phyloP scores from a whole-genome alignment of 2,329 filamentous ascomycete species.

The Coccinonectria pachysandricola region DNA sequence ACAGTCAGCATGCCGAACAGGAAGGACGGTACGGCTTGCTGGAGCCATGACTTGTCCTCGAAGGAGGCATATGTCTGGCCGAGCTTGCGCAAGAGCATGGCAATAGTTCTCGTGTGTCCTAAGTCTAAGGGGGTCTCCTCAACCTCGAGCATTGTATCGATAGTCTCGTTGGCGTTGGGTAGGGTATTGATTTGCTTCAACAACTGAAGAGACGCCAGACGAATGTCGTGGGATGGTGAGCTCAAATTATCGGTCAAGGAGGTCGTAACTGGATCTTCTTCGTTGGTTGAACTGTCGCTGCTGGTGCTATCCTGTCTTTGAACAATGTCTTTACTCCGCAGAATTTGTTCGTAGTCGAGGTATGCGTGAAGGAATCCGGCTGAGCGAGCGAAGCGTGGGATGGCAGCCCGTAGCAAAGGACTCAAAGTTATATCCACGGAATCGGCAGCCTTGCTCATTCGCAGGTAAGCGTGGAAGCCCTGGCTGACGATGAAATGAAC shows the following conservation, averaged over 20 bases:
- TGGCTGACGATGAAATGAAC: constrained; percentile 65
- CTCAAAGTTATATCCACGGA: constrained; percentile 52
- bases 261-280: constrained; percentile 51
- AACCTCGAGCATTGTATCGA: constrained; percentile 58
- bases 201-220: constrained; percentile 63
- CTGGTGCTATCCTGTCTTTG: constrained; percentile 23
- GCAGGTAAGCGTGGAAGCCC: constrained; percentile 63
- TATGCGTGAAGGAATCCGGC: constrained; percentile 57
- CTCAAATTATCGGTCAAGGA: constrained; percentile 65
- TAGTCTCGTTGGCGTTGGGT: constrained; percentile 14
- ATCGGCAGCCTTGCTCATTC: constrained; percentile 50
- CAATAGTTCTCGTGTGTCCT: constrained; percentile 64
- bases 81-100: constrained; percentile 78
- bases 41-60: constrained; percentile 52
- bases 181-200: constrained; percentile 45
- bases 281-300: constrained; percentile 31
- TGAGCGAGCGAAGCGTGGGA: constrained; percentile 54
- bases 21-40: constrained; percentile 65
- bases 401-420: constrained; percentile 54
- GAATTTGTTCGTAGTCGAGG: constrained; percentile 41
- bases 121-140: constrained; percentile 72
- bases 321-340: constrained; percentile 8
- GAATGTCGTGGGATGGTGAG: constrained; percentile 62
- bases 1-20: constrained; percentile 85
- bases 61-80: constrained; percentile 51